These are phyloP conservation scores for Geoglossum glabrum DNA, from an alignment of 495 filamentous ascomycete species.

Conservation along the genomic window DNA sequence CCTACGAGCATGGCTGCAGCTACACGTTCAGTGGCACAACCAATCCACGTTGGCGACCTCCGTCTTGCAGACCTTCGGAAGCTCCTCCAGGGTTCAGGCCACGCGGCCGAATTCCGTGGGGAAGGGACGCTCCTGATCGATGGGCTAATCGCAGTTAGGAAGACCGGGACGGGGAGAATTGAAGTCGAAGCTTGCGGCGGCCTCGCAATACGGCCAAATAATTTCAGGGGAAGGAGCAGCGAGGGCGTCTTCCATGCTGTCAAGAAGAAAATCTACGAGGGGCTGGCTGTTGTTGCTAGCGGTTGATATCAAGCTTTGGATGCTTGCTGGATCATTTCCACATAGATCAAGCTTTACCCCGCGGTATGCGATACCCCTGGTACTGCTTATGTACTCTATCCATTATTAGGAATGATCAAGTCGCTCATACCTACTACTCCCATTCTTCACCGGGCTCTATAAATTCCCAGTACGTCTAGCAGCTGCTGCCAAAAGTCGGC, in stretches of 20 bases:
- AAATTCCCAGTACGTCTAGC: background rate
- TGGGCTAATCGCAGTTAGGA: constrained; percentile 68
- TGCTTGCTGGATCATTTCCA: background rate
- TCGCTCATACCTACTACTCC: background rate
- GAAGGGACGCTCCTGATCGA: constrained; percentile 86
- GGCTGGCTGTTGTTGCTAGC: constrained; percentile 58
- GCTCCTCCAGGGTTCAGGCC: constrained; percentile 60
- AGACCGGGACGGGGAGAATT: constrained; percentile 66
- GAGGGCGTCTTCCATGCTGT: constrained; percentile 52
- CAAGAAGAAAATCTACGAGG: constrained; percentile 65
- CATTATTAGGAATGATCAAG: background rate
- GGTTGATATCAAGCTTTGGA: constrained; percentile 22
- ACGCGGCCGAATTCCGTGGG: constrained; percentile 80
- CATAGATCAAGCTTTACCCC: background rate
- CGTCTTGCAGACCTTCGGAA: constrained; percentile 73
- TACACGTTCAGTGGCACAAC: constrained; percentile 57
- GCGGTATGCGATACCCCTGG: background rate
- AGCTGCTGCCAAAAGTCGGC: too few relatives aligned
- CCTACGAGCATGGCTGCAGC: constrained; percentile 58
- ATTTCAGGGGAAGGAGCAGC: constrained; percentile 18
- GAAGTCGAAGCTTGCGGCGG: constrained; percentile 65
- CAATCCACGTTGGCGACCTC: constrained; percentile 86
- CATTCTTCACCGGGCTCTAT: background rate
- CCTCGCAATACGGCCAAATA: constrained; percentile 19
- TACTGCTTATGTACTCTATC: background rate